Evolutionary conservation across 1,284 basidiomycete genomes (phyloP).

Genomic region (Chalciporus piperatoides): DNA sequence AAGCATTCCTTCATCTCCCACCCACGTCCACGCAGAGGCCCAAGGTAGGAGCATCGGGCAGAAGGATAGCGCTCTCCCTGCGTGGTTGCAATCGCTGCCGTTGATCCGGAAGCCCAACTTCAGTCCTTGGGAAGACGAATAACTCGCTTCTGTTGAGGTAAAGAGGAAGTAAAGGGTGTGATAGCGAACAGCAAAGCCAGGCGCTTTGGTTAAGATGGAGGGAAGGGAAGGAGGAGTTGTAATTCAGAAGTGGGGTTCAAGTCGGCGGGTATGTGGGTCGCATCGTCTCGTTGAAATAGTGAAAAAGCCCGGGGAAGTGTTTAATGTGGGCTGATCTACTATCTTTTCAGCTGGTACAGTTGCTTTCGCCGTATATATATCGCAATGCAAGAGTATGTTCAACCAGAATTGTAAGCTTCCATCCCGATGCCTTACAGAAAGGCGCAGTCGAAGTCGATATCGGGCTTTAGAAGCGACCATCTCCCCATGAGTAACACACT

Average conservation of each 20-base stretch:
- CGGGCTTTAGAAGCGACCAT: no score
- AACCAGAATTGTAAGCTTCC: conserved; percentile 3
- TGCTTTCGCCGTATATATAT: conserved; percentile 32
- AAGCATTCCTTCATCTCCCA: conserved; percentile 61
- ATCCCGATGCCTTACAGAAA: background rate
- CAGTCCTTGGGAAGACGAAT: conserved; percentile 67
- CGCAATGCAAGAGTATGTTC: conserved; percentile 31
- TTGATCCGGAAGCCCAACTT: conserved; percentile 55
- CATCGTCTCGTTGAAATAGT: conserved; percentile 16
- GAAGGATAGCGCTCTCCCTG: conserved; percentile 39
- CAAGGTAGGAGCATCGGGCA: conserved; percentile 24
- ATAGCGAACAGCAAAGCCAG: background rate
- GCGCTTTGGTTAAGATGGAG: conserved; percentile 5
- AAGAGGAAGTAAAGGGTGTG: conserved; percentile 22
- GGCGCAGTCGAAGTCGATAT: no score
- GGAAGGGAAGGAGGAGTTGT: conserved; percentile 7
- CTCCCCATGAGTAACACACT: no score
- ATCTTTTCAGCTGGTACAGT: conserved; percentile 18
- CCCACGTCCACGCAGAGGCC: conserved; percentile 40
- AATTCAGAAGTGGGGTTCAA: conserved; percentile 10
- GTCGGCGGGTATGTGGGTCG: conserved; percentile 8
- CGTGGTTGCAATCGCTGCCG: conserved; percentile 55
- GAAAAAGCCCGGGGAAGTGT: conserved; percentile 17
- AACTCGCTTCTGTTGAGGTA: conserved; percentile 28
- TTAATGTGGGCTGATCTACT: conserved; percentile 20